phyloP scores from a whole-genome alignment of 352 stramenopile species.

The Phytophthora constricta region DNA sequence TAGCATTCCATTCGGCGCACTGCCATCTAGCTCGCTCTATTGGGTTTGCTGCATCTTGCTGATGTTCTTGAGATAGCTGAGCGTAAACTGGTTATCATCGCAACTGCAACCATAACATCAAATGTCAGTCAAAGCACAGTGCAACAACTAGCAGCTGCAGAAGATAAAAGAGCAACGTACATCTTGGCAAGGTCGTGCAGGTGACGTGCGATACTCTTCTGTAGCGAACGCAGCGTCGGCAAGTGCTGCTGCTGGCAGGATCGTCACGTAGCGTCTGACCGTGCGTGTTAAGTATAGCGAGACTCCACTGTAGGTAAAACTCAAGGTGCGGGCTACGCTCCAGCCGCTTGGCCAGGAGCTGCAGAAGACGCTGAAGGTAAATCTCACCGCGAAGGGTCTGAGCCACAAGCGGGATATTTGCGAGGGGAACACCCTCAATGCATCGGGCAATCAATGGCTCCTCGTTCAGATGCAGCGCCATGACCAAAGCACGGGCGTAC shows the following conservation, averaged over 20 bases:
- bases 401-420: slow-evolving; percentile 91
- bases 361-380: slow-evolving; percentile 93
- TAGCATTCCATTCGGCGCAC: slow-evolving; percentile 29
- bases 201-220: slow-evolving; percentile 88
- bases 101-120: slow-evolving; percentile 52
- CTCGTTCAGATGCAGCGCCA: slow-evolving; percentile 98
- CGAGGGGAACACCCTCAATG: slow-evolving; percentile 91
- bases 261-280: slow-evolving; percentile 86
- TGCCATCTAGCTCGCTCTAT: slow-evolving; percentile 35
- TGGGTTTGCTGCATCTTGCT: slow-evolving; percentile 56
- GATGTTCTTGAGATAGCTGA: slow-evolving; percentile 84
- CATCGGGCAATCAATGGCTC: slow-evolving; percentile 92
- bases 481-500: slow-evolving; percentile 94
- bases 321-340: slow-evolving; percentile 95
- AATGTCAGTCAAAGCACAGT: slow-evolving; percentile 13
- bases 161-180: slow-evolving; percentile 51
- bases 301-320: slow-evolving; percentile 97
- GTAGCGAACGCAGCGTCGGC: slow-evolving; percentile 84
- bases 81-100: slow-evolving; percentile 91
- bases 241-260: slow-evolving; percentile 61
- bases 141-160: slow-evolving; percentile 15
- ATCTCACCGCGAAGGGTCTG: slow-evolving; percentile 86
- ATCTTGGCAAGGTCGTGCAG: slow-evolving; percentile 87
- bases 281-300: slow-evolving; percentile 95
- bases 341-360: slow-evolving; percentile 94